Conservation (phyloP, 768 basidiomycete species). For the Arthromyces matolae region DNA sequence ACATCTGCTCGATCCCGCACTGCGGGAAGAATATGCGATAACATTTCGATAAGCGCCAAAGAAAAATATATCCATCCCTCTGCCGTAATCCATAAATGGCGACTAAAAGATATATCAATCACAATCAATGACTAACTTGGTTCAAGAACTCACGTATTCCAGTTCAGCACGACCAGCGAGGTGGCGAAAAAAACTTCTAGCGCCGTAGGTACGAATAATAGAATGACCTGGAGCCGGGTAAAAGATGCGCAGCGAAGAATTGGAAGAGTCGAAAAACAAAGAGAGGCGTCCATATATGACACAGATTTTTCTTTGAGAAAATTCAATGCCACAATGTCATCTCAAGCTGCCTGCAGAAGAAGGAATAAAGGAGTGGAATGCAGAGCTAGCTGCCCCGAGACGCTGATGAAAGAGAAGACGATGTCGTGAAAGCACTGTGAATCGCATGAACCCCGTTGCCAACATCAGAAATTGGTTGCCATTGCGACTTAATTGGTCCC, state of each 20-base stretch:
- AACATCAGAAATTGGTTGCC: conserved; percentile 11
- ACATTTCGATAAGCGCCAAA: conserved; percentile 56
- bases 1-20: conserved; percentile 44
- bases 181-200: conserved; percentile 61
- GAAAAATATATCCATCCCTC: conserved; percentile 62
- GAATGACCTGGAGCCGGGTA: conserved; percentile 38
- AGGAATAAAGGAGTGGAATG: conserved; percentile 40
- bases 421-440: background rate
- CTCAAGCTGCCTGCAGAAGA: conserved; percentile 9
- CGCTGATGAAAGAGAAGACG: conserved; percentile 11
- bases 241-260: conserved; percentile 69
- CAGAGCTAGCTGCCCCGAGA: conserved; percentile 44
- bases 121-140: background rate
- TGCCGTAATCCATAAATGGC: conserved; percentile 53
- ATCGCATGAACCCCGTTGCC: conserved; percentile 1
- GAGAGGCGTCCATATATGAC: conserved; percentile 28
- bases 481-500: too few species aligned
- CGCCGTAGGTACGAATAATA: conserved; percentile 59
- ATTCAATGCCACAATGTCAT: conserved; percentile 14
- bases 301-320: conserved; percentile 3
- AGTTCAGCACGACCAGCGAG: conserved; percentile 46
- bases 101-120: conserved; percentile 28
- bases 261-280: conserved; percentile 67
- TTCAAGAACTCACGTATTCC: conserved; percentile 46
- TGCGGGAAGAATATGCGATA: conserved; percentile 53